Conservation (phyloP, 2,329 filamentous ascomycete genomes). For the Microdochium bolleyi region DNA sequence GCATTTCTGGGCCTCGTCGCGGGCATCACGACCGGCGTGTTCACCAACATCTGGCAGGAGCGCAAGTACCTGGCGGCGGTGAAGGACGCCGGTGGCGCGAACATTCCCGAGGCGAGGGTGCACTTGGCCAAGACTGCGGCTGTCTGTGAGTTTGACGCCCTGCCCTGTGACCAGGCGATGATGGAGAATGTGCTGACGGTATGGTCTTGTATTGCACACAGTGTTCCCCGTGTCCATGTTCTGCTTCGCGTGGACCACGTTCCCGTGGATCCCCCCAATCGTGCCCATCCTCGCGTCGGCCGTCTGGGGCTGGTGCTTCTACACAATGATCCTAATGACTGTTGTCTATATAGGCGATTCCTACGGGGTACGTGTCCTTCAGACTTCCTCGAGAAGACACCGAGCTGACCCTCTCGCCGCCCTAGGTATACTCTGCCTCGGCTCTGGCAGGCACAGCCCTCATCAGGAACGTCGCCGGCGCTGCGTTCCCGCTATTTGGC, state of each 20-base stretch:
- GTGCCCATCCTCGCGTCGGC: slow-evolving; percentile 39
- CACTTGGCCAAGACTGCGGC: slow-evolving; percentile 29
- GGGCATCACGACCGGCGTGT: slow-evolving; percentile 31
- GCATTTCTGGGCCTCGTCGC: slow-evolving; percentile 25
- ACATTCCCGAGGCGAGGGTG: slow-evolving; percentile 32
- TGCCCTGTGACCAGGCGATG: too few relatives aligned
- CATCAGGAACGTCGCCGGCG: slow-evolving; percentile 27
- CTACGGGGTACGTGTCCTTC: slow-evolving; percentile 19
- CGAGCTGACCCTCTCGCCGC: not conserved
- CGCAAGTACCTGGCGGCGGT: slow-evolving; percentile 27
- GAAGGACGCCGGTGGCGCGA: slow-evolving; percentile 17
- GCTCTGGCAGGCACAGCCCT: slow-evolving; percentile 31
- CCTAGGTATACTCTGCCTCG: slow-evolving; percentile 27
- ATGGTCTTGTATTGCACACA: too few relatives aligned
- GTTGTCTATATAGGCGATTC: slow-evolving; percentile 39
- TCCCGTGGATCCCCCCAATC: slow-evolving; percentile 25
- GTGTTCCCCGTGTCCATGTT: slow-evolving; percentile 21
- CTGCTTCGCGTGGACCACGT: slow-evolving; percentile 27
- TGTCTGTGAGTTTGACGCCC: slow-evolving; percentile 20
- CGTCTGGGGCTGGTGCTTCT: slow-evolving; percentile 42
- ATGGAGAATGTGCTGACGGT: too few relatives aligned
- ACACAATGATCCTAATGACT: slow-evolving; percentile 39
- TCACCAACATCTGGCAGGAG: slow-evolving; percentile 36
- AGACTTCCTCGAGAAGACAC: too few relatives aligned
- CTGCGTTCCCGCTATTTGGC: slow-evolving; percentile 27